A percentile compares a stretch with the other conserved stretches of the same genome.
Conservation (phyloP, 2,329 filamentous ascomycete genomes). For the Tolypocladium sp. region DNA sequence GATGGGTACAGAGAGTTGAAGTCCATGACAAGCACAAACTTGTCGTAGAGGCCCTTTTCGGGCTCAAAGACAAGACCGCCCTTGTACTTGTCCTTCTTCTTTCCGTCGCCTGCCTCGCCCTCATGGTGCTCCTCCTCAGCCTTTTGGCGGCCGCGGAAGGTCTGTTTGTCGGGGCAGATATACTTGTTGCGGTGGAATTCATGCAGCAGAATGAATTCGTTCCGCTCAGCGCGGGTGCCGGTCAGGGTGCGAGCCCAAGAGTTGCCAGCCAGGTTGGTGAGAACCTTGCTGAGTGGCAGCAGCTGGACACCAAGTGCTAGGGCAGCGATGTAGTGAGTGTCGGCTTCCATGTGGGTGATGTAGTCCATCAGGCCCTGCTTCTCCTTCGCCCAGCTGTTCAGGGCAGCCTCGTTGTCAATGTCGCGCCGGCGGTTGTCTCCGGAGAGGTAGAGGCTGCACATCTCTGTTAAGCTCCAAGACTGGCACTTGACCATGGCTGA, state of each 20-base stretch:
- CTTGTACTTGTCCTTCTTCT: constrained; percentile 99
- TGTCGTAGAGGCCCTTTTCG: constrained; percentile 95
- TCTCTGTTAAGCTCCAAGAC: constrained; percentile 95
- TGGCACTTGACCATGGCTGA: constrained; percentile 96
- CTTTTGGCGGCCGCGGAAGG: constrained; percentile 65
- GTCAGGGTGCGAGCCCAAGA: constrained; percentile 96
- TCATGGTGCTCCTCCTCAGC: constrained; percentile 60
- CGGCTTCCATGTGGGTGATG: constrained; percentile 84
- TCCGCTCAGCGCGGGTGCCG: constrained; percentile 91
- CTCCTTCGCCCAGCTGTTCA: constrained; percentile 72
- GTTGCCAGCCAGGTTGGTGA: constrained; percentile 95
- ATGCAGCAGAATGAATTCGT: constrained; percentile 97
- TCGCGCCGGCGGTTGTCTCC: constrained; percentile 67
- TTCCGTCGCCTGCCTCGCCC: constrained; percentile 62
- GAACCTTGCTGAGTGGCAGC: constrained; percentile 83
- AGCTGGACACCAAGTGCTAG: constrained; percentile 84
- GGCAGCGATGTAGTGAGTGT: constrained; percentile 93
- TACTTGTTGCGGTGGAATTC: constrained; percentile 97
- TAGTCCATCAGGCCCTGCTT: constrained; percentile 88
- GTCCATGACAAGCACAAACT: constrained; percentile 98
- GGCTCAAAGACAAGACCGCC: constrained; percentile 97
- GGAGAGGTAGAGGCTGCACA: constrained; percentile 84
- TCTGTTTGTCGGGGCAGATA: constrained; percentile 93
- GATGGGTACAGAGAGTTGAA: constrained; percentile 98
- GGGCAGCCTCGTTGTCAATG: constrained; percentile 76